Evolutionary conservation across 2,329 filamentous ascomycete species (phyloP).

Genomic region (Nemania serpens): DNA sequence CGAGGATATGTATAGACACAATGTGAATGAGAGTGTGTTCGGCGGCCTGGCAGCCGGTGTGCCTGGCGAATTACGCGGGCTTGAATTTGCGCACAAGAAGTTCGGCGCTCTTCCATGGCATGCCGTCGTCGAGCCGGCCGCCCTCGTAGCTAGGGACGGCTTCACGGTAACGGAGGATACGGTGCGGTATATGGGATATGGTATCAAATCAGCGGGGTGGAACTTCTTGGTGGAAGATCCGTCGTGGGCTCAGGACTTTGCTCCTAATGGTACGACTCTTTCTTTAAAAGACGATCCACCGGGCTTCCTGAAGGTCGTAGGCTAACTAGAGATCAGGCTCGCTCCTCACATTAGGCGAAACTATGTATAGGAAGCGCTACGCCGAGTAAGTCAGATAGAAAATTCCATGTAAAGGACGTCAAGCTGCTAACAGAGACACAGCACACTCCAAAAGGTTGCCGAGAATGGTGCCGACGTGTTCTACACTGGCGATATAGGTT

Average conservation of each 20-base stretch:
- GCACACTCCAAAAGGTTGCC: slow-evolving; percentile 76
- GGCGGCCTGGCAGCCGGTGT: slow-evolving; percentile 76
- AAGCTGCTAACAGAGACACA: slow-evolving; percentile 44
- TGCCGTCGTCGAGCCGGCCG: slow-evolving; percentile 73
- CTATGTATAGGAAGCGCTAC: slow-evolving; percentile 79
- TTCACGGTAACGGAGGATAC: slow-evolving; percentile 77
- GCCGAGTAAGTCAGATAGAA: slow-evolving; percentile 52
- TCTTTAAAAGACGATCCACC: not conserved
- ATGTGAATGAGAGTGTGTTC: slow-evolving; percentile 67
- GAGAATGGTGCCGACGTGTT: slow-evolving; percentile 73
- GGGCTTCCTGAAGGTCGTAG: not conserved
- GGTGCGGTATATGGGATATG: slow-evolving; percentile 70
- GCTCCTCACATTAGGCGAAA: slow-evolving; percentile 72
- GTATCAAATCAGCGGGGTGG: slow-evolving; percentile 39
- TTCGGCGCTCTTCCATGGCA: slow-evolving; percentile 74
- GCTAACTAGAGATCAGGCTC: slow-evolving; percentile 48
- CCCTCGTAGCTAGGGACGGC: slow-evolving; percentile 72
- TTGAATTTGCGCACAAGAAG: slow-evolving; percentile 76
- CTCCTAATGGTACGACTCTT: slow-evolving; percentile 63
- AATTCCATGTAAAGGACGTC: not conserved
- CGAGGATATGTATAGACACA: slow-evolving; percentile 82
- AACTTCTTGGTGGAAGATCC: slow-evolving; percentile 77
- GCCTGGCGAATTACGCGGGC: slow-evolving; percentile 75
- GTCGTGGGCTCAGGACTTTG: slow-evolving; percentile 86
- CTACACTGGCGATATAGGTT: slow-evolving; percentile 68